Evolutionary conservation across 768 basidiomycete species (phyloP).

Genomic region (Amanita phalloides): DNA sequence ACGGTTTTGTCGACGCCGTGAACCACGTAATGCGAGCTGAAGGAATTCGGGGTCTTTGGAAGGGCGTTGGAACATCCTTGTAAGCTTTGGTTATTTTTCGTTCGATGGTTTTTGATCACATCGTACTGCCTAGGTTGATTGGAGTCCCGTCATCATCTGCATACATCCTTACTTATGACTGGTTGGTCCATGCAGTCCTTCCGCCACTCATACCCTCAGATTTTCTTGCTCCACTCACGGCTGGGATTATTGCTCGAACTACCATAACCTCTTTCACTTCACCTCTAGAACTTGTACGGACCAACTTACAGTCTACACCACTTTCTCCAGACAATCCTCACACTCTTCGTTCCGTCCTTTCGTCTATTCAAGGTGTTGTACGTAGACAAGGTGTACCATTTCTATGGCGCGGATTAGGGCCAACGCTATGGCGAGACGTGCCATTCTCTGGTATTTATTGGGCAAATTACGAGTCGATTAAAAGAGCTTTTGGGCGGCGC

Average conservation of each 20-base stretch:
- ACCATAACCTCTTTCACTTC: conserved; percentile 70
- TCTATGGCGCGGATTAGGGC: conserved; percentile 85
- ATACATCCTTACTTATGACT: conserved; percentile 96
- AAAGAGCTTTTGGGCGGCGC: conserved; percentile 43
- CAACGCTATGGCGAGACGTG: conserved; percentile 94
- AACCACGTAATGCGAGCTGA: conserved; percentile 71
- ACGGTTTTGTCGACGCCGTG: conserved; percentile 81
- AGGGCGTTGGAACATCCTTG: conserved; percentile 88
- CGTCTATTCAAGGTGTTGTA: conserved; percentile 49
- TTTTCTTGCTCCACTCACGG: conserved; percentile 56
- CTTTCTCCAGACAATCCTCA: conserved; percentile 57
- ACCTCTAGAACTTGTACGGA: conserved; percentile 88
- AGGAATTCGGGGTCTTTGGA: conserved; percentile 85
- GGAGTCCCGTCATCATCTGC: conserved; percentile 85
- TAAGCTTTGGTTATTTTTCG: conserved; percentile 24
- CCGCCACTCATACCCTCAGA: conserved; percentile 47
- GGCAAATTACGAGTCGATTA: conserved; percentile 87
- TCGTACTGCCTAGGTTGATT: conserved; percentile 47
- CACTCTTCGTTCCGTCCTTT: conserved; percentile 66
- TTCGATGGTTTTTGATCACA: conserved; percentile 8
- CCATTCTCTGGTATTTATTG: conserved; percentile 97
- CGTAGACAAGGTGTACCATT: conserved; percentile 52
- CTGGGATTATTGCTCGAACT: conserved; percentile 78
- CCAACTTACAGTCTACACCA: conserved; percentile 87
- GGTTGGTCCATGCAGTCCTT: conserved; percentile 55